Percentiles rank a stretch among this genome's conserved stretches.
Evolutionary conservation across 768 basidiomycete species (phyloP).

Genomic region (Royoungia palumana): DNA sequence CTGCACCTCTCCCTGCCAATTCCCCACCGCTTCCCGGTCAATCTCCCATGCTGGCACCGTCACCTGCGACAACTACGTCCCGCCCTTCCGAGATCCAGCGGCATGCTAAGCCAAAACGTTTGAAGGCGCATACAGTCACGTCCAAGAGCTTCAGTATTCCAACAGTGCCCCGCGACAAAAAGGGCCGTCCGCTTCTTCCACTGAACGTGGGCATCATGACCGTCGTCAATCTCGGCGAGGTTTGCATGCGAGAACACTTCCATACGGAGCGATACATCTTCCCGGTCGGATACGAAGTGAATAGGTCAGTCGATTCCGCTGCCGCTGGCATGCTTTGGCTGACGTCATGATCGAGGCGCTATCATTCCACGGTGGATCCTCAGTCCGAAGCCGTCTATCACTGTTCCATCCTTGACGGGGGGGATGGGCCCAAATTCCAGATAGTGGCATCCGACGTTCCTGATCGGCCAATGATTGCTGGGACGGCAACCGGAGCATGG

Average conservation of each 20-base stretch:
- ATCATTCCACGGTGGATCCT: slow-evolving; percentile 72
- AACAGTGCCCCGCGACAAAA: slow-evolving; percentile 71
- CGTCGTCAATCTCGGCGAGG: slow-evolving; percentile 66
- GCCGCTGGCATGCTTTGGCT: background rate
- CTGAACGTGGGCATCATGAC: slow-evolving; percentile 88
- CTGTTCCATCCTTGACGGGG: slow-evolving; percentile 82
- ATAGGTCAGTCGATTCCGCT: slow-evolving; percentile 45
- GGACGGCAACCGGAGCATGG: slow-evolving; percentile 89
- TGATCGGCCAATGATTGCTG: slow-evolving; percentile 71
- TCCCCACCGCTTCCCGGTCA: slow-evolving; percentile 24
- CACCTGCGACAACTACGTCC: slow-evolving; percentile 20
- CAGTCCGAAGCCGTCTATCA: slow-evolving; percentile 67
- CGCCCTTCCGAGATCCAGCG: slow-evolving; percentile 33
- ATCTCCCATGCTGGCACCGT: slow-evolving; percentile 16
- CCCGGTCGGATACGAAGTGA: slow-evolving; percentile 82
- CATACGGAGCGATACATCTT: slow-evolving; percentile 88
- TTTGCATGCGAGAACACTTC: slow-evolving; percentile 81
- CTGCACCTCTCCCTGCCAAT: slow-evolving; percentile 12
- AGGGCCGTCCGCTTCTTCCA: slow-evolving; percentile 68
- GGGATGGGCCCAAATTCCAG: slow-evolving; percentile 83
- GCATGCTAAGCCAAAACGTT: slow-evolving; percentile 66
- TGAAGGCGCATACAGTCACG: slow-evolving; percentile 79
- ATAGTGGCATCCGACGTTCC: slow-evolving; percentile 72
- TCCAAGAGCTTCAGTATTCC: slow-evolving; percentile 77
- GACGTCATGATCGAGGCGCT: slow-evolving; percentile 48